Percentiles rank a stretch among this genome's conserved stretches.
Evolutionary conservation across 331 rosid genomes (phyloP).

Genomic region (Telfairia occidentalis): DNA sequence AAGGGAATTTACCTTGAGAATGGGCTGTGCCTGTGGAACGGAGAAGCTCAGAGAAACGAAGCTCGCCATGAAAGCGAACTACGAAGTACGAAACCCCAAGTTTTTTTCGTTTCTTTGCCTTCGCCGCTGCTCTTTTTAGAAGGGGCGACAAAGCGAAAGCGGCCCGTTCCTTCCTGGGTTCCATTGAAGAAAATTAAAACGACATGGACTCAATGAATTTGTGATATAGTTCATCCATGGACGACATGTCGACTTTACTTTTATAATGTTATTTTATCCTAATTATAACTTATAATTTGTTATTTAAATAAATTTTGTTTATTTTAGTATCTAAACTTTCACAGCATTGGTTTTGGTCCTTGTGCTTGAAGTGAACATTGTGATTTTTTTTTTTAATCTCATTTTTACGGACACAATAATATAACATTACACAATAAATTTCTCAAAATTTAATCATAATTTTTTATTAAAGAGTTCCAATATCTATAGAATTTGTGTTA

Average conservation of each 20-base stretch:
- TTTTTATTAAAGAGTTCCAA: no score
- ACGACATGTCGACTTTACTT: not conserved
- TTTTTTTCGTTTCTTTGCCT: not conserved
- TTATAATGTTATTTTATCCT: not conserved
- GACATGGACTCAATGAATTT: not conserved
- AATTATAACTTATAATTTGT: no score
- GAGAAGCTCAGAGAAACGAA: constrained; percentile 9
- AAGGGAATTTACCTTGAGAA: not conserved
- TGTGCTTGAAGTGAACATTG: no score
- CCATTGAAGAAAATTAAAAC: not conserved
- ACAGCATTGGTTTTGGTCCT: no score
- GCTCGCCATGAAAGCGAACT: constrained; percentile 6
- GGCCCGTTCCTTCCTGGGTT: not conserved
- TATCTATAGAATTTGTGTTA: no score
- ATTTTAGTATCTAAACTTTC: no score
- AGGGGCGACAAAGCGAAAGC: not conserved
- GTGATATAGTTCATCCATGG: not conserved
- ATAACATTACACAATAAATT: no score
- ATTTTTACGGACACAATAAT: no score
- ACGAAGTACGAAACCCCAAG: not conserved
- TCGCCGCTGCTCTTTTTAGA: not conserved
- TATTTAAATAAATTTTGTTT: no score
- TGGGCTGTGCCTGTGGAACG: not conserved
- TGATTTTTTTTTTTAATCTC: no score
- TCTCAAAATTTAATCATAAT: no score